Base-by-base conservation (phyloP, 1,284 basidiomycete genomes). In the Ustilago trichophora region DNA sequence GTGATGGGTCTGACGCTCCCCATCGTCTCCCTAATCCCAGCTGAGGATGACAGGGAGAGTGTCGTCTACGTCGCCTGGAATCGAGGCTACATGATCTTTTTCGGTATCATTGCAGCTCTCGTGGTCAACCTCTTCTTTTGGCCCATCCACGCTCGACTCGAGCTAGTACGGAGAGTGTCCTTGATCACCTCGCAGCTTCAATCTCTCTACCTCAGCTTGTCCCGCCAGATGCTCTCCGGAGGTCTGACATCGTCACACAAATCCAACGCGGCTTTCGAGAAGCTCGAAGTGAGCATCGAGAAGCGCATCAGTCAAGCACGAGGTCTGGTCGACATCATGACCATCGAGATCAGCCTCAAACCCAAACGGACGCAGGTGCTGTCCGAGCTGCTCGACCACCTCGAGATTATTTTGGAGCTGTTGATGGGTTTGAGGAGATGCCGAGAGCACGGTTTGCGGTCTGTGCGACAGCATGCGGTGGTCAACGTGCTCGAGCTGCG, bases 401-500 rank as follows among this genome's bases (percentile, higher is more conserved):
- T 81, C 7, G 78, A 84, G 25, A 76, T 73, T 3, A 76, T 84
- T 22, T 66, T 82, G 19, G 83, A 83, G 56, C 74, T 82, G 7
- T 63, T 85, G 6, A 46, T 75, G 6, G 83, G 83, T 22, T 72
- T 85, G 32, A 60, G 84, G 5, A 62, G 79, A 8, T 75, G 83
- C 38, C 72, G 85, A 21, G 83, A 84, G 62, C 65, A 66, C 16
- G 69, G 68, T 0, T 32, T 59, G 70, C 72, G 56, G 64, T 82
- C 25, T 77, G 78, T 35, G 45, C 82, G 29, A 56, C 82, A 64
- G 49, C 82, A 82, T 38, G 83, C 83, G 0, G 83, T 85, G 1
- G 72, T 83, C 25, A 83, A 84, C 38, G 83, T 85, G 18, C 63
- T 85, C n/a, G 82, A 83, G 8, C 71, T 84, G 8, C 77, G 85